Percentiles rank a stretch among this genome's conserved stretches.
These are phyloP conservation scores for Exophiala mesophila DNA, from an alignment of 2,329 filamentous ascomycete genomes.

Conservation along the genomic window DNA sequence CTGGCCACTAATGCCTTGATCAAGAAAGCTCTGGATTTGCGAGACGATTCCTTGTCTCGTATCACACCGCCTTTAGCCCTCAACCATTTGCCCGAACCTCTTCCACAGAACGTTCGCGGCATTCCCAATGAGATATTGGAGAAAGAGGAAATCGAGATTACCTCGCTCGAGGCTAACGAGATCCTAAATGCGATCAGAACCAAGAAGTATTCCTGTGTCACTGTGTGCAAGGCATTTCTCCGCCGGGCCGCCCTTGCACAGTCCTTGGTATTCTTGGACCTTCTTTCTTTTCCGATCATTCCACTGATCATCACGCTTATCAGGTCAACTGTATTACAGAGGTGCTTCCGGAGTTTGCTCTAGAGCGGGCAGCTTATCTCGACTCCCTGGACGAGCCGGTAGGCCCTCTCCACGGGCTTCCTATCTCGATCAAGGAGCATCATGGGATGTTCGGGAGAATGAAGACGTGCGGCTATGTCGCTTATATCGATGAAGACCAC, in stretches of 20 bases:
- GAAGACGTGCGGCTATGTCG: too few relatives aligned
- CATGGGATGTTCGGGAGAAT: too few relatives aligned
- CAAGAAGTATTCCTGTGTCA: slow-evolving; percentile 39
- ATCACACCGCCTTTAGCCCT: slow-evolving; percentile 19
- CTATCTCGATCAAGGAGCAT: slow-evolving; percentile 49
- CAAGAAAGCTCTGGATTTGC: too few relatives aligned
- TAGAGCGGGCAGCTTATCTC: slow-evolving; percentile 44
- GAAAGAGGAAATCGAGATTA: slow-evolving; percentile 46
- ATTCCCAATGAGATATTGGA: slow-evolving; percentile 45
- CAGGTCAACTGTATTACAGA: slow-evolving; percentile 43
- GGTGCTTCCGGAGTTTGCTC: slow-evolving; percentile 46
- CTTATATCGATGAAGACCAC: too few relatives aligned
- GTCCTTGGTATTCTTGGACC: slow-evolving; percentile 4
- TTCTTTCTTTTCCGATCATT: too few relatives aligned
- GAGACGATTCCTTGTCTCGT: too few relatives aligned
- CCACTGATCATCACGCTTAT: too few relatives aligned
- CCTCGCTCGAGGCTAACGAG: slow-evolving; percentile 43
- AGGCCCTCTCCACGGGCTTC: slow-evolving; percentile 59
- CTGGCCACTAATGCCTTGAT: too few relatives aligned
- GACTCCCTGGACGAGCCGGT: slow-evolving; percentile 39
- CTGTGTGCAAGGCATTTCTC: slow-evolving; percentile 50
- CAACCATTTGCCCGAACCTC: slow-evolving; percentile 2
- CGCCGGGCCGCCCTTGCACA: slow-evolving; percentile 49
- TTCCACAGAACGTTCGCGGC: slow-evolving; percentile 34
- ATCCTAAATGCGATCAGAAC: slow-evolving; percentile 40